phyloP scores from a whole-genome alignment of 2,329 filamentous ascomycete species.

The Aspergillus texensis region DNA sequence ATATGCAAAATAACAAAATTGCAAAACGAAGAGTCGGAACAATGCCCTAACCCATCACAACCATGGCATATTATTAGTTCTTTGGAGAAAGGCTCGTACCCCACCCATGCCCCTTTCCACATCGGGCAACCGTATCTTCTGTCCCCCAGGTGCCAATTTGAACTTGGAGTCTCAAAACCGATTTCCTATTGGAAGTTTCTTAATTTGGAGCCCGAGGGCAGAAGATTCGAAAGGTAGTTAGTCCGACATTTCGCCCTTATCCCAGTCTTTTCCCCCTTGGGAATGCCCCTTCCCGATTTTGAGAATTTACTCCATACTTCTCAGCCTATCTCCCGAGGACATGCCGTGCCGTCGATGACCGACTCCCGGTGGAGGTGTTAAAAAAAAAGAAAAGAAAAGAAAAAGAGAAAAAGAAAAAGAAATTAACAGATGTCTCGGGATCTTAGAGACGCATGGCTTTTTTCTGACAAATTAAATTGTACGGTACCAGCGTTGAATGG shows the following conservation, averaged over 20 bases:
- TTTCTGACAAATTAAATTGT: neutral
- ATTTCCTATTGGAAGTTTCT: constrained; percentile 9
- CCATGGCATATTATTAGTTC: constrained; percentile 20
- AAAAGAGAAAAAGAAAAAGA: neutral
- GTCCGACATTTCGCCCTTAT: neutral
- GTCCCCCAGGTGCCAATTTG: constrained; percentile 11
- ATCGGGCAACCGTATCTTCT: constrained; percentile 6
- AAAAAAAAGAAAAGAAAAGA: too few species aligned
- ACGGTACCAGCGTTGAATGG: neutral
- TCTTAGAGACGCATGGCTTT: neutral
- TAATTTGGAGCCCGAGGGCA: constrained; percentile 19
- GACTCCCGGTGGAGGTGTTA: neutral
- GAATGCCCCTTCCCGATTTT: constrained; percentile 7
- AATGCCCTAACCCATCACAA: constrained; percentile 9
- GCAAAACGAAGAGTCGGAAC: neutral
- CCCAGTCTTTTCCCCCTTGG: constrained; percentile 1
- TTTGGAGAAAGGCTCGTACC: constrained; percentile 5
- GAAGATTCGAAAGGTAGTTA: constrained; percentile 3
- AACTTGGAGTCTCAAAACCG: constrained; percentile 6
- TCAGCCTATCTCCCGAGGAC: neutral
- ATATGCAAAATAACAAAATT: neutral
- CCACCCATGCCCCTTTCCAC: constrained; percentile 11
- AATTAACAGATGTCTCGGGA: neutral
- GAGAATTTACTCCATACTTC: neutral
- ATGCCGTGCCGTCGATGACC: neutral